phyloP scores from a whole-genome alignment of 1,284 basidiomycete genomes.

The Laetiporus sulphureus region DNA sequence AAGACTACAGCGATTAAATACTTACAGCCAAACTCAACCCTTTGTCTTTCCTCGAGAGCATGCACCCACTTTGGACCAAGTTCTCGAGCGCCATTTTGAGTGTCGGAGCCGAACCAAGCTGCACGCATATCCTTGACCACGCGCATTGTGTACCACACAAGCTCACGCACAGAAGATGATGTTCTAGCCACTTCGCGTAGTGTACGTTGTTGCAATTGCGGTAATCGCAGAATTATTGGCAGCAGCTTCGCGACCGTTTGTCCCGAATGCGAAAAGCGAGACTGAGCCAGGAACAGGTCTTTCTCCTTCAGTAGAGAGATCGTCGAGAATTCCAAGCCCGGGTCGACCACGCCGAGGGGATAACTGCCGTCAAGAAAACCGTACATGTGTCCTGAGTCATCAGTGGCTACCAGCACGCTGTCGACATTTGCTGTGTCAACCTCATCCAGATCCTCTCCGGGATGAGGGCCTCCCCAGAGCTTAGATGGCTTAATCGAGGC shows the following conservation, averaged over 20 bases:
- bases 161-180: conserved; percentile 63
- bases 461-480: conserved; percentile 29
- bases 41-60: conserved; percentile 54
- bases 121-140: conserved; percentile 64
- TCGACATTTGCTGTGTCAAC: conserved; percentile 49
- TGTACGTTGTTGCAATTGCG: conserved; percentile 47
- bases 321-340: conserved; percentile 32
- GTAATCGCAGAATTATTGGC: conserved; percentile 47
- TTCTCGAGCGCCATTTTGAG: conserved; percentile 56
- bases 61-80: conserved; percentile 69
- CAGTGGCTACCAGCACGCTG: conserved; percentile 57
- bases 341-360: conserved; percentile 56
- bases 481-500: conserved; percentile 47
- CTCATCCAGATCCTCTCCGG: conserved; percentile 37
- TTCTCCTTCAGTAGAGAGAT: conserved; percentile 47
- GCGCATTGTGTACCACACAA: conserved; percentile 63
- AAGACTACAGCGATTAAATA: conserved; percentile 10
- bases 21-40: conserved; percentile 58
- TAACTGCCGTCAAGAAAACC: conserved; percentile 77
- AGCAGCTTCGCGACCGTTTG: conserved; percentile 25
- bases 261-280: conserved; percentile 17
- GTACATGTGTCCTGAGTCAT: conserved; percentile 50
- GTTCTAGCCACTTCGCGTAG: conserved; percentile 62
- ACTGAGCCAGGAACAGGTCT: conserved; percentile 37
- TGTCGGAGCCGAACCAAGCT: conserved; percentile 66